Evolutionary conservation across 306 rosid species (phyloP).

Genomic region (Cyamopsis tetragonoloba): DNA sequence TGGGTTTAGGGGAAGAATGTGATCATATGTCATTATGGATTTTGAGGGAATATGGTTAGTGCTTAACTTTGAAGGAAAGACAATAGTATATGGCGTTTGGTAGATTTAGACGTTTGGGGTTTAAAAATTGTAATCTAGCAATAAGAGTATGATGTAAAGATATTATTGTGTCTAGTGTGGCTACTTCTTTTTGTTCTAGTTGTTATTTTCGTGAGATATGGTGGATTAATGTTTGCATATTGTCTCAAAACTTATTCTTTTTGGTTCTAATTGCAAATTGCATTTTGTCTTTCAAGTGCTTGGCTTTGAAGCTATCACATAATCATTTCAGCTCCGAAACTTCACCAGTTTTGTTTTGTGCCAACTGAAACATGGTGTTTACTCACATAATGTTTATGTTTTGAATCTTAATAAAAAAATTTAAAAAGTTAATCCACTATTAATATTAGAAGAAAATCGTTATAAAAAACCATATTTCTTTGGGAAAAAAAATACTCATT

Average conservation of each 20-base stretch:
- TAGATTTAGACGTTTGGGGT: slow-evolving; percentile 23
- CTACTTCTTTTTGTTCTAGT: slow-evolving; percentile 18
- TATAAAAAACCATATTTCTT: no score
- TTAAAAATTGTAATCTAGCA: background rate
- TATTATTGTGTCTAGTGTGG: slow-evolving; percentile 16
- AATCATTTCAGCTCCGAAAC: slow-evolving; percentile 13
- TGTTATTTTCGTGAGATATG: background rate
- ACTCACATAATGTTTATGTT: background rate
- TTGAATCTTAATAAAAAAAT: no score
- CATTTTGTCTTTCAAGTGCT: no score
- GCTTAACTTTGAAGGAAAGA: slow-evolving; percentile 84
- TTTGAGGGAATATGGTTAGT: slow-evolving; percentile 25
- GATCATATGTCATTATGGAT: slow-evolving; percentile 32
- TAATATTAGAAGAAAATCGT: no score
- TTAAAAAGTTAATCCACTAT: no score
- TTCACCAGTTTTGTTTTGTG: background rate
- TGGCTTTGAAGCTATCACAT: slow-evolving; percentile 55
- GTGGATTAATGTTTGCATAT: slow-evolving; percentile 3
- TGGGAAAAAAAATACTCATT: no score
- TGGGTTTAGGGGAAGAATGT: slow-evolving; percentile 3
- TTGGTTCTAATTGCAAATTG: no score
- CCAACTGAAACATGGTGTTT: background rate
- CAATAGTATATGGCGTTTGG: slow-evolving; percentile 40
- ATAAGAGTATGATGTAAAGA: background rate
- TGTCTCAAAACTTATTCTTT: no score